Evolutionary conservation across 805 yeast species (phyloP).

Genomic region (Trichomonascus vanleenenianus): DNA sequence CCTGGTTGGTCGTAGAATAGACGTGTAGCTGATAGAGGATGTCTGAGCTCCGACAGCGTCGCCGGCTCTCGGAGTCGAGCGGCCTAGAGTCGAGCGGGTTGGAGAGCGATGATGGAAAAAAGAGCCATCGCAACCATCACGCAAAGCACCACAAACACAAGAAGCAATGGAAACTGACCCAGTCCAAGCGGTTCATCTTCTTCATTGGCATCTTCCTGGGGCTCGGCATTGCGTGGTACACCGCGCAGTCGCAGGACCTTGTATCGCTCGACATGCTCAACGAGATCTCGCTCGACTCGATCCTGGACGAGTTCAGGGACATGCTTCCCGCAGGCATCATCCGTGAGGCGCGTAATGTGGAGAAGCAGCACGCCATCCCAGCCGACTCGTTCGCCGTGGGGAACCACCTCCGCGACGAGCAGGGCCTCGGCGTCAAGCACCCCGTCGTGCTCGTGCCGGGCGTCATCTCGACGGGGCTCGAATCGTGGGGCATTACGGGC

Average conservation of each 20-base stretch:
- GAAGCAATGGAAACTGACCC: not conserved
- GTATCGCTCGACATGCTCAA: conserved; percentile 42
- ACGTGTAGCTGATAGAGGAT: too few relatives aligned
- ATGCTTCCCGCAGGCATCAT: conserved; percentile 71
- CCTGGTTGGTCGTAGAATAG: too few relatives aligned
- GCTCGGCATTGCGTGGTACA: conserved; percentile 51
- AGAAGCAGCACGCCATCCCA: conserved; percentile 34
- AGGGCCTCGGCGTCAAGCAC: conserved; percentile 47
- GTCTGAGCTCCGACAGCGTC: too few relatives aligned
- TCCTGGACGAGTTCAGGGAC: conserved; percentile 55
- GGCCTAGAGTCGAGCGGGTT: too few relatives aligned
- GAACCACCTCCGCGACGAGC: conserved; percentile 43
- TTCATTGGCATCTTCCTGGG: conserved; percentile 71
- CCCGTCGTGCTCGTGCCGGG: conserved; percentile 96
- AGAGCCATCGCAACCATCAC: too few relatives aligned
- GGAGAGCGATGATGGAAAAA: not conserved
- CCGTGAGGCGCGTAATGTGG: conserved; percentile 51
- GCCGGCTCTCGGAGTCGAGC: too few relatives aligned
- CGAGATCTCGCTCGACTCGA: conserved; percentile 45
- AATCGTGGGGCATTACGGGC: conserved; percentile 81
- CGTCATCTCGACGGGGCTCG: conserved; percentile 89
- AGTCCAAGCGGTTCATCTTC: conserved; percentile 47
- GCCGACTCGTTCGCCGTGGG: conserved; percentile 89
- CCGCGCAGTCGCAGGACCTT: conserved; percentile 41
- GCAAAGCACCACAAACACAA: not conserved